Evolutionary conservation across 2,329 filamentous ascomycete species (phyloP), one percentile per base, ranked within the genome.

Genomic region (Sporothrix pseudoabietina): DNA sequence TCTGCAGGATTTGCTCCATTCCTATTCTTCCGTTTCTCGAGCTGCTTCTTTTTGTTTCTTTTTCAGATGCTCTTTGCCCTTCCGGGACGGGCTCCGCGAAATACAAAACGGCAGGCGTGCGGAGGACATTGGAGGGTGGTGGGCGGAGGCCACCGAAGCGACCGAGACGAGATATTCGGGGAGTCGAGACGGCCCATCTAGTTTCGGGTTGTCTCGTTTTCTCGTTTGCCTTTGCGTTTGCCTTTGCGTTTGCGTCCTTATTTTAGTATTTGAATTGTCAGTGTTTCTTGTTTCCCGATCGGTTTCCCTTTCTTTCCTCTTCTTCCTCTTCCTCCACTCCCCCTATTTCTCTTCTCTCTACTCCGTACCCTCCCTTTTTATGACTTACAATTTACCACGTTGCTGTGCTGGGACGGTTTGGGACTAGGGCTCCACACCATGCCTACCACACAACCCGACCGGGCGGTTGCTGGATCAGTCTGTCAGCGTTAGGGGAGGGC

Each of bases 381-480:
- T 26, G 26, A 26, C 26, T 26, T 26, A 26, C 26, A 26, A 1
- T 19, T 26, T 32, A 44, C 22, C 39, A 49, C 22, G 41, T 19
- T 32, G 35, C 16, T 55, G 10, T 55, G 52, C 52, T 55, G 22
- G 52, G 52, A 30, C 52, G 52, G 9, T 7, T 7, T 70, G 47
- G 30, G 26, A 32, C 44, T 52, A 32, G 30, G 54, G 26, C 47
- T 69, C 65, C 65, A 69, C 47, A 32, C 26, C 44, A 32, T 55
- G 32, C 19, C 9, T 55, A 30, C 32, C 68, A 57, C 54, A 39
- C 22, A 69, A 41, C 49, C 68, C 66, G 32, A 44, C 69, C 69
- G 41, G 39, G 41, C 41, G 44, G 30, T 72, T 66, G 57, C 70
- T 66, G 44, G 52, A 63, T 69, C 47, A 52, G 47, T 22, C 26